Percentiles rank a stretch among this genome's conserved stretches.
Evolutionary conservation across 129 eudicot genomes (phyloP).

Genomic region (Silybum marianum): DNA sequence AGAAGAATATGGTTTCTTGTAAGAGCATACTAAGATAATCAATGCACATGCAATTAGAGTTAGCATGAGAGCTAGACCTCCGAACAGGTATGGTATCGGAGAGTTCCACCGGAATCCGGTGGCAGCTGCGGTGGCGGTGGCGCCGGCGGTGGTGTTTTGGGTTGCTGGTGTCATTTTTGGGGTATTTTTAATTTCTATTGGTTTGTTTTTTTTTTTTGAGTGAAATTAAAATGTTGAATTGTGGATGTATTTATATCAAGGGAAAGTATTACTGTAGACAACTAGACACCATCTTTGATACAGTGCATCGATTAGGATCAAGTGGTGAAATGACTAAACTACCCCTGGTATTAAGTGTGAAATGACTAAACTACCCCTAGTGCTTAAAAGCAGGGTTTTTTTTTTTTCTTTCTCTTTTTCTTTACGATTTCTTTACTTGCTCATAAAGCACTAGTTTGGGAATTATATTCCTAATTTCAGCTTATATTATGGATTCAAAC

Average conservation of each 20-base stretch:
- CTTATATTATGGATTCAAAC: slow-evolving; percentile 9
- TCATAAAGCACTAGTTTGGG: slow-evolving; percentile 39
- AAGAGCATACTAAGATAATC: slow-evolving; percentile 55
- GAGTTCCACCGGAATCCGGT: slow-evolving; percentile 54
- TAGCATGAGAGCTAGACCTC: slow-evolving; percentile 53
- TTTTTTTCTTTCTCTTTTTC: slow-evolving; percentile 42
- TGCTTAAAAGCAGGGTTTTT: slow-evolving; percentile 25
- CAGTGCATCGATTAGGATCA: slow-evolving; percentile 43
- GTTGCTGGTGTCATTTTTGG: slow-evolving; percentile 29
- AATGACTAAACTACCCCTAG: slow-evolving; percentile 36
- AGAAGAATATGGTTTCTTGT: slow-evolving; percentile 30
- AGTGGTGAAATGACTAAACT: slow-evolving; percentile 19
- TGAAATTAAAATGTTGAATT: slow-evolving; percentile 25
- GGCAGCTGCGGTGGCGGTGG: slow-evolving; percentile 26
- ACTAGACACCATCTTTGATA: not conserved
- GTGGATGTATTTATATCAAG: slow-evolving; percentile 36
- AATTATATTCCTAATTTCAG: slow-evolving; percentile 26
- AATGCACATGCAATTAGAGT: slow-evolving; percentile 56
- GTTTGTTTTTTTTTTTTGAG: slow-evolving; percentile 22
- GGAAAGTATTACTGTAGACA: slow-evolving; percentile 4
- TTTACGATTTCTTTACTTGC: slow-evolving; percentile 46
- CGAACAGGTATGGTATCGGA: slow-evolving; percentile 59
- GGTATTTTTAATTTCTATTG: not conserved
- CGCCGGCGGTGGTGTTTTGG: slow-evolving; percentile 25
- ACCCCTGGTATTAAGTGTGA: slow-evolving; percentile 24